Evolutionary conservation across 805 yeast species (phyloP).

Genomic region (Candida saitoana): DNA sequence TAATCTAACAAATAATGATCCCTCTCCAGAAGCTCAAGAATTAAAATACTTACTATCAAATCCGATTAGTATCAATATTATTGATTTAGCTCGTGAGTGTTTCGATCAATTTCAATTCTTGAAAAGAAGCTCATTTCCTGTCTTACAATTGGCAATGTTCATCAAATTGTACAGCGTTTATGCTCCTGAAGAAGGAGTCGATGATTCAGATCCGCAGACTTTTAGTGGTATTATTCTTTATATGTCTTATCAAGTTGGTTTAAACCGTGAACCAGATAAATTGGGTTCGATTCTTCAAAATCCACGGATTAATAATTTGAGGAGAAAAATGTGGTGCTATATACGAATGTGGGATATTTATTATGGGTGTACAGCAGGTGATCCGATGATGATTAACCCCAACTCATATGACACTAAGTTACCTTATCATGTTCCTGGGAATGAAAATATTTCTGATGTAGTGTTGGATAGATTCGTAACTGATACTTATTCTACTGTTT

Average conservation of each 20-base stretch:
- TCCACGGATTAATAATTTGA: constrained; percentile 37
- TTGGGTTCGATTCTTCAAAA: constrained; percentile 20
- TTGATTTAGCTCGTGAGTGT: constrained; percentile 30
- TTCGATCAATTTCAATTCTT: constrained; percentile 32
- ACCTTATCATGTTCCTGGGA: constrained; percentile 33
- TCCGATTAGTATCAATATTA: constrained; percentile 27
- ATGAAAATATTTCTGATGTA: constrained; percentile 30
- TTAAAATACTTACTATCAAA: constrained; percentile 23
- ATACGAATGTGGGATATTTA: constrained; percentile 27
- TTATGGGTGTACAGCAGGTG: constrained; percentile 31
- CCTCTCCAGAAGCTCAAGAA: constrained; percentile 22
- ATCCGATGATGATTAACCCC: constrained; percentile 25
- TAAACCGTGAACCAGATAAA: constrained; percentile 61
- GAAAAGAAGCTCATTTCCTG: constrained; percentile 41
- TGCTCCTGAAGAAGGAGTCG: constrained; percentile 53
- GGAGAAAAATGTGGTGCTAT: constrained; percentile 58
- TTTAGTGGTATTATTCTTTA: constrained; percentile 55
- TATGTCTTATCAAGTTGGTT: constrained; percentile 64
- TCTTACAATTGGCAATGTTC: constrained; percentile 52
- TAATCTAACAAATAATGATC: constrained; percentile 19
- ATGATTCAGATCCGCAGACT: constrained; percentile 55
- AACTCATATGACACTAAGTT: constrained; percentile 25
- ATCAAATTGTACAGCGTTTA: constrained; percentile 46
- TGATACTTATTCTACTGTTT: neutral
- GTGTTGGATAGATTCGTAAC: constrained; percentile 9